phyloP scores from a whole-genome alignment of 148 eudicot species.

The Vaccinium myrtillus region DNA sequence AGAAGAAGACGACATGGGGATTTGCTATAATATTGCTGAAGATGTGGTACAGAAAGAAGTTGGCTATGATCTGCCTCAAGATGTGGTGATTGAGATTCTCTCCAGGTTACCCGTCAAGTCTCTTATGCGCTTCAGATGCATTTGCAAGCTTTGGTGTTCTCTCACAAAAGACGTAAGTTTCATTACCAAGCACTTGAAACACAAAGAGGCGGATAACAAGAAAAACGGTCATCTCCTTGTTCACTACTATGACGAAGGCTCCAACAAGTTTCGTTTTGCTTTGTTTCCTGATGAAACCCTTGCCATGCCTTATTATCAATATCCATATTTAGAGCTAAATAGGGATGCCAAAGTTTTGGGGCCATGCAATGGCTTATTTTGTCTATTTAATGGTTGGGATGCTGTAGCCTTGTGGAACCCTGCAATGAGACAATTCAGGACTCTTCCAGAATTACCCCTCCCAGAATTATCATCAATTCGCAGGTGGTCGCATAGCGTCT shows the following conservation, averaged over 20 bases:
- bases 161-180: background rate
- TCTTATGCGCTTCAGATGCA: background rate
- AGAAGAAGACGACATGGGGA: too few relatives aligned
- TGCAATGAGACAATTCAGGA: background rate
- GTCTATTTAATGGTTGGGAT: background rate
- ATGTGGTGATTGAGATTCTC: background rate
- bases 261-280: background rate
- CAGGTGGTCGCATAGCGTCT: background rate
- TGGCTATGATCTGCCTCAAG: background rate
- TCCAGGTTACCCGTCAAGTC: background rate
- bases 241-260: background rate
- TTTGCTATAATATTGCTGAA: too few relatives aligned
- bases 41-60: background rate
- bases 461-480: background rate
- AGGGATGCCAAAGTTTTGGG: background rate
- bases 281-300: background rate
- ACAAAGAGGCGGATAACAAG: background rate
- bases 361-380: background rate
- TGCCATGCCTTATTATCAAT: background rate
- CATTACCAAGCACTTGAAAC: background rate
- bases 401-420: constrained; percentile 3
- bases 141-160: background rate
- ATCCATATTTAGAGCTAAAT: background rate
- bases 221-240: background rate
- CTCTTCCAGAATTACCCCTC: background rate